Conservation (phyloP, 345 rosid species). For the Sisymbrium irio region DNA sequence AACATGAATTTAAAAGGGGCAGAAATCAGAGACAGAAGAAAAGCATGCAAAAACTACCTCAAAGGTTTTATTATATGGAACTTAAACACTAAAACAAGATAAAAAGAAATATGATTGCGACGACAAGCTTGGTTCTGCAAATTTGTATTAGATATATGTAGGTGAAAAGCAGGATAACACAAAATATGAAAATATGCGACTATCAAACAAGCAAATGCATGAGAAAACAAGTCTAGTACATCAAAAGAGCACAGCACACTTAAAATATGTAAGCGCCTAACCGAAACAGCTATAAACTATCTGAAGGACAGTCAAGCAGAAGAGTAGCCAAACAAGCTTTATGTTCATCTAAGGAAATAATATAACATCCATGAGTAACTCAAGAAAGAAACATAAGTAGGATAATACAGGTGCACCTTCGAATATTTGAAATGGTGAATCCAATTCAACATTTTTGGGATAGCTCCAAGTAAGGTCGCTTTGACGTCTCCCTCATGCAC, state of each 20-base stretch:
- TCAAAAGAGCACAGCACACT: neutral
- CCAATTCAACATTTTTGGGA: slow-evolving; percentile 81
- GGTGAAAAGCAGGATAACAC: neutral
- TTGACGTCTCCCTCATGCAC: slow-evolving; percentile 70
- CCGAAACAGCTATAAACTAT: neutral
- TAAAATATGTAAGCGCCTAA: neutral
- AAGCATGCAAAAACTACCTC: slow-evolving; percentile 16
- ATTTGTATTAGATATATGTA: neutral
- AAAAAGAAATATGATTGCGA: neutral
- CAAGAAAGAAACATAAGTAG: slow-evolving; percentile 19
- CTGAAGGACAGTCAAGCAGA: slow-evolving; percentile 6
- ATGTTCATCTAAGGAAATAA: slow-evolving; percentile 4
- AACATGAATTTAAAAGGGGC: neutral
- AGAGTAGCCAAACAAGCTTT: neutral
- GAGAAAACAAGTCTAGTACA: slow-evolving; percentile 21
- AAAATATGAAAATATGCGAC: neutral
- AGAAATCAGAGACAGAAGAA: neutral
- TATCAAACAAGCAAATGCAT: slow-evolving; percentile 3
- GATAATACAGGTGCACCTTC: slow-evolving; percentile 48
- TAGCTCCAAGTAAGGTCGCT: slow-evolving; percentile 60
- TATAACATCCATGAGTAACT: slow-evolving; percentile 13
- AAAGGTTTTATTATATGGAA: neutral
- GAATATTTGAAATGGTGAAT: slow-evolving; percentile 55
- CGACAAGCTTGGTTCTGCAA: neutral
- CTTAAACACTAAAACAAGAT: neutral